Conservation (phyloP, 1,284 basidiomycete genomes). For the Pulchroboletus neoregius region DNA sequence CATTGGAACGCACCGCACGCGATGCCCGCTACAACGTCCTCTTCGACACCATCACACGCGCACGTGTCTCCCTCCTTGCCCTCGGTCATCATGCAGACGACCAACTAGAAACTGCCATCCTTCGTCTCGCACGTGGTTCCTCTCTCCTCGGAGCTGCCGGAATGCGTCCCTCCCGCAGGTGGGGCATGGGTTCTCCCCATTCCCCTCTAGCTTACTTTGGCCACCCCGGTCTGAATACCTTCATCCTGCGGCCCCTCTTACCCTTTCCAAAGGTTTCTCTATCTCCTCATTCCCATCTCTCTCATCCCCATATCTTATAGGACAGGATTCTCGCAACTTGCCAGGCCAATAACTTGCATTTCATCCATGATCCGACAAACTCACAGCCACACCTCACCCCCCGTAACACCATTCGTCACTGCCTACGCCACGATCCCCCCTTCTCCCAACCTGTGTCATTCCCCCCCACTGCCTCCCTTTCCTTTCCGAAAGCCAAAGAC, state of each 20-base stretch:
- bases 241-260: slow-evolving; percentile 68
- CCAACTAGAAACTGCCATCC: slow-evolving; percentile 72
- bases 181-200: slow-evolving; percentile 64
- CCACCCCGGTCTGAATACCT: slow-evolving; percentile 54
- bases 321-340: slow-evolving; percentile 74
- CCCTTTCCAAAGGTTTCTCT: slow-evolving; percentile 57
- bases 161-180: slow-evolving; percentile 61
- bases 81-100: slow-evolving; percentile 76
- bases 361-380: slow-evolving; percentile 65
- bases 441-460: slow-evolving; percentile 20
- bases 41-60: slow-evolving; percentile 45
- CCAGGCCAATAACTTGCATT: slow-evolving; percentile 53
- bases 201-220: slow-evolving; percentile 43
- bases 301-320: slow-evolving; percentile 36
- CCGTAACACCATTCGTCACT: slow-evolving; percentile 63
- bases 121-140: slow-evolving; percentile 59
- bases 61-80: slow-evolving; percentile 44
- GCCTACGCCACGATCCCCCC: slow-evolving; percentile 25
- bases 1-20: slow-evolving; percentile 56
- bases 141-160: slow-evolving; percentile 54
- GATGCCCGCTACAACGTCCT: slow-evolving; percentile 54
- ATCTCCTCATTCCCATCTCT: background rate
- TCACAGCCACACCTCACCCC: slow-evolving; percentile 65
- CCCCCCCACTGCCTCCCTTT: slow-evolving; percentile 29
- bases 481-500: slow-evolving; percentile 34